Percentiles rank a stretch among this genome's conserved stretches.
Evolutionary conservation across 1,284 basidiomycete species (phyloP).

Genomic region (Schizophyllum amplum): DNA sequence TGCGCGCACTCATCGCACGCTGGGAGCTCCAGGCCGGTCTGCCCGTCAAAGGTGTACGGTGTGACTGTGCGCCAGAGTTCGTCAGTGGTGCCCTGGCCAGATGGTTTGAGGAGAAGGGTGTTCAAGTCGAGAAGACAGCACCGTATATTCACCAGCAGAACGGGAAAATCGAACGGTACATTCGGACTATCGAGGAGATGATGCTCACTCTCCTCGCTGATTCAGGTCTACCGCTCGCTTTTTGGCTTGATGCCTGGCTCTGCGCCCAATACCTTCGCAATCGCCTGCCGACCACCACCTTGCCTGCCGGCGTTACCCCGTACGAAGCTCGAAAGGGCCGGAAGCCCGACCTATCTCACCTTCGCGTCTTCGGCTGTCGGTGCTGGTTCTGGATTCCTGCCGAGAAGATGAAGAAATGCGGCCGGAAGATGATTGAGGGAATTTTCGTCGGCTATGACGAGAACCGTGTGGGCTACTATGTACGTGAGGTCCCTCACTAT

Average conservation of each 20-base stretch:
- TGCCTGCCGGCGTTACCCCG: conserved; percentile 14
- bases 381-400: conserved; percentile 12
- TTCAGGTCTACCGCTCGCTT: conserved; percentile 10
- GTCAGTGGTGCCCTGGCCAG: neutral
- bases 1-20: neutral
- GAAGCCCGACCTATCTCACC: conserved; percentile 17
- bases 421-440: no score
- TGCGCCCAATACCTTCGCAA: conserved; percentile 16
- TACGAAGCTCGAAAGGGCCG: conserved; percentile 12
- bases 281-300: conserved; percentile 10
- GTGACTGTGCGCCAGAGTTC: neutral
- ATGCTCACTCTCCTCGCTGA: conserved; percentile 18
- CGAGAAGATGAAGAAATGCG: no score
- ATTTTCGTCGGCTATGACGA: conserved; percentile 12
- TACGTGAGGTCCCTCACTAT: conserved; percentile 5
- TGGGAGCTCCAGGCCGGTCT: neutral
- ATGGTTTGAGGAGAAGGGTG: neutral
- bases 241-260: conserved; percentile 20
- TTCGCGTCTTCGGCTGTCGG: conserved; percentile 18
- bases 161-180: conserved; percentile 20
- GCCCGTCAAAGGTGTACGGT: neutral
- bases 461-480: conserved; percentile 1
- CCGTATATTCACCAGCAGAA: conserved; percentile 15
- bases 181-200: conserved; percentile 18
- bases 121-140: neutral